Base-by-base conservation (phyloP, 768 basidiomycete species). In the Tephrocybe sp. region DNA sequence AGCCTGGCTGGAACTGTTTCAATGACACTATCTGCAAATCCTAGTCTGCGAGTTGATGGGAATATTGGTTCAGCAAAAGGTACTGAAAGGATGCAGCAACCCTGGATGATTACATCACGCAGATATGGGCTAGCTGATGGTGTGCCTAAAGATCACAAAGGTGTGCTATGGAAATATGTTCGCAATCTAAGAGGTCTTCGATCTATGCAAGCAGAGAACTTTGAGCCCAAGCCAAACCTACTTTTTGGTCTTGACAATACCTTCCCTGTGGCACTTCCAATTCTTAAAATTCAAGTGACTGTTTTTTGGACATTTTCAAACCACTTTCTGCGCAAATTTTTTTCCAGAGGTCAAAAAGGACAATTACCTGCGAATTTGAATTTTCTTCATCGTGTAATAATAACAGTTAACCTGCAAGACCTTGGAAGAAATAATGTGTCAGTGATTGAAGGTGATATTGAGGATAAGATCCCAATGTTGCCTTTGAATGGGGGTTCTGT, bases 281-380 rank as follows among this genome's bases (percentile, higher is more conserved):
- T 28, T 6, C 35, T 47, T 30, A 15, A 47, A n/a, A 9, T 47
- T 9, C 45, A 30, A 27, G 19, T 37, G 3, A 15, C 30, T 15
- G 13, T 37, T n/a, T 21, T 38, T 19, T 47, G 45, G 45, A 37
- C 45, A 9, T 47, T 30, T 18, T 34, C 36, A 19, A 47, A 38
- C 27, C 35, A 32, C 4, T n/a, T 47, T 5, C 12, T 47, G 9
- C 22, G 21, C 21, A 11, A 22, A 16, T 12, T 19, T 37, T 37
- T 22, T 22, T 16, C 7, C 21, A 13, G 11, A 44, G n/a, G 26
- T 4, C 16, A 19, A 8, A 19, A 18, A 35, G 3, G 11, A 6
- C 19, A 9, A 28, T 47, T 47, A 18, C 45, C 45, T 12, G 34
- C 45, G 2, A 37, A 37, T 38, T 18, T 47, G 1, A 38, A 47